Percentiles rank a stretch among this genome's conserved stretches.
Conservation (phyloP, 306 rosid genomes). For the Rubus parviflorus region DNA sequence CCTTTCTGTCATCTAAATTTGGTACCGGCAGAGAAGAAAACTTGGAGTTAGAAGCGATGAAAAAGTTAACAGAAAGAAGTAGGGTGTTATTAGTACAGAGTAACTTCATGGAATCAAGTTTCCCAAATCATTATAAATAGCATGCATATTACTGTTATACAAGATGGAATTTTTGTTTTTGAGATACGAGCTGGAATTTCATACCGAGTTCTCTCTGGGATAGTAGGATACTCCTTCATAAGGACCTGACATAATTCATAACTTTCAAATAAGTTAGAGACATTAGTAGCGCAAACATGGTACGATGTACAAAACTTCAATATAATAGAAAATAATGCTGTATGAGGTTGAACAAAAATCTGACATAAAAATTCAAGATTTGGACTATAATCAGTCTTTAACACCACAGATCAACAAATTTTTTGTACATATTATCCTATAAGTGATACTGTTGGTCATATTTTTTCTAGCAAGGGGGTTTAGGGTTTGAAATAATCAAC, state of each 20-base stretch:
- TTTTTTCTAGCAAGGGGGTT: background rate
- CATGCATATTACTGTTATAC: conserved; percentile 11
- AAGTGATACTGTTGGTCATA: background rate
- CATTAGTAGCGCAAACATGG: conserved; percentile 1
- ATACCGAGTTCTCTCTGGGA: conserved; percentile 69
- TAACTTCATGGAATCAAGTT: background rate
- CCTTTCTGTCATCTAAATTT: conserved; percentile 57
- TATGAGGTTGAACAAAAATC: background rate
- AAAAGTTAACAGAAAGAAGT: background rate
- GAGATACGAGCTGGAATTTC: background rate
- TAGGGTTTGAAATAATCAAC: background rate
- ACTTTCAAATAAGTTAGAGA: conserved; percentile 12
- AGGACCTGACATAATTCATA: conserved; percentile 58
- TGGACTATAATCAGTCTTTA: background rate
- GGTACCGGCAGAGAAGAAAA: conserved; percentile 34
- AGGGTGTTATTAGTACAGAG: background rate
- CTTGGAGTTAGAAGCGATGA: background rate
- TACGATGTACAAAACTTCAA: background rate
- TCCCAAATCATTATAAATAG: background rate
- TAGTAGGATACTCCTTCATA: conserved; percentile 77
- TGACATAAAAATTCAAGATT: background rate
- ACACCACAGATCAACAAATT: background rate
- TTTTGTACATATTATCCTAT: background rate
- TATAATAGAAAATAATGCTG: background rate
- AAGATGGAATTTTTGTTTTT: conserved; percentile 6